Base-by-base conservation (phyloP, 805 yeast genomes). In the Maudiozyma barnettii region DNA sequence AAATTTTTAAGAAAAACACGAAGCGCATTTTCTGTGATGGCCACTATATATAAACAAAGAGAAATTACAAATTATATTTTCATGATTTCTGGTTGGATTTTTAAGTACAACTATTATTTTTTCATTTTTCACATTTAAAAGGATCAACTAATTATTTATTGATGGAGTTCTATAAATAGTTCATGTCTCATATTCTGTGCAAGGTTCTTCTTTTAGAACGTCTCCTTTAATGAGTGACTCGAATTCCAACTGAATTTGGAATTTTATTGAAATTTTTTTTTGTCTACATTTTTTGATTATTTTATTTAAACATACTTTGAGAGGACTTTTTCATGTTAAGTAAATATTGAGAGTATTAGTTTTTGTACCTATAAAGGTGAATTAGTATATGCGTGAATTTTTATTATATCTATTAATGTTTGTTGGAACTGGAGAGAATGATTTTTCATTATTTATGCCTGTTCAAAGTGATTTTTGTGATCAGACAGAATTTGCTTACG, bases 151-250 rank as follows among this genome's bases (percentile, higher is more conserved):
- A 47, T 43, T 43, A 38, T 39, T 46, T 43, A 49, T 45, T 46
- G 51, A 49, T 49, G 51, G 51, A 49, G 20, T 49, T 35, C 38
- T 44, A 22, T 45, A 29, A 21, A 39, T 43, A 16, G 41, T 36
- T 30, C 13, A 36, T 36, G 16, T 37, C 23, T 21, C 20, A 20
- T 21, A 42, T 31, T 13, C 4, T 22, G 18, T 16, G 2, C 16
- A 30, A 22, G 22, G 21, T 35, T 41, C 37, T 26, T 26, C 30
- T 26, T 23, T 26, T 26, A 26, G 30, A 26, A 26, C 10, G 30
- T 26, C 30, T 26, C 30, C 30, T 26, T 37, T 23, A 21, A 8
- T 7, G 38, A 8, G 4, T 35, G 38, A 16, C 38, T 18, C 6
- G 7, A 16, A 5, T 35, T 35, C 8, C 14, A 35, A 35, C 16